Evolutionary conservation across 106 monocot genomes (phyloP).

Genomic region (Acorus calamus): DNA sequence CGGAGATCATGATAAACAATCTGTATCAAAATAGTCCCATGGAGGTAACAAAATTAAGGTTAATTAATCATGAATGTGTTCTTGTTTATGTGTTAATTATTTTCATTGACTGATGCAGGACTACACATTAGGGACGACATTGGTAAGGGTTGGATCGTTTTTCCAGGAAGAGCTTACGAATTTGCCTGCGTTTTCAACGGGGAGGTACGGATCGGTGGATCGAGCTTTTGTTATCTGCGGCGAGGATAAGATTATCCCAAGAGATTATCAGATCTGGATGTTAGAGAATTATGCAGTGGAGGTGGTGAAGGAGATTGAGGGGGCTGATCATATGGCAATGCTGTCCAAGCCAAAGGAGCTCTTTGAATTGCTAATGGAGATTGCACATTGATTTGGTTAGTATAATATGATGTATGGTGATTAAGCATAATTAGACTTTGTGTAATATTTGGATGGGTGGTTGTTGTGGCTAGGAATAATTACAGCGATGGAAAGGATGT

Average conservation of each 20-base stretch:
- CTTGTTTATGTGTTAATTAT: too few species aligned
- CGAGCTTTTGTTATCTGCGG: slow-evolving; percentile 28
- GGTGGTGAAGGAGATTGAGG: slow-evolving; percentile 32
- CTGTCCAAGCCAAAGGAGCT: slow-evolving; percentile 39
- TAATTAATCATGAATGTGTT: too few species aligned
- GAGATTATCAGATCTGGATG: slow-evolving; percentile 36
- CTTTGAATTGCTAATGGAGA: neutral
- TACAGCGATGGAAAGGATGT: too few species aligned
- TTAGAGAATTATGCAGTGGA: slow-evolving; percentile 19
- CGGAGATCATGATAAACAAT: too few species aligned
- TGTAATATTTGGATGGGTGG: too few species aligned
- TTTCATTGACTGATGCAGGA: slow-evolving; percentile 2
- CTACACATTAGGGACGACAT: neutral
- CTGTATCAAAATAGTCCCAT: too few species aligned
- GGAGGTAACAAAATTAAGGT: too few species aligned
- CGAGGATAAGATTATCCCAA: slow-evolving; percentile 14
- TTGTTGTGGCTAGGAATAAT: too few species aligned
- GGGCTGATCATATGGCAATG: slow-evolving; percentile 56
- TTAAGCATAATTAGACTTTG: too few species aligned
- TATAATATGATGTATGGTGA: too few species aligned
- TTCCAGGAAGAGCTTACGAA: neutral
- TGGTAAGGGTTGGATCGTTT: slow-evolving; percentile 3
- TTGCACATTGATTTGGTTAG: too few species aligned
- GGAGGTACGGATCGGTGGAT: slow-evolving; percentile 25
- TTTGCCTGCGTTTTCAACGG: slow-evolving; percentile 5